These are phyloP conservation scores for Mortierella sp. DNA, from an alignment of 371 early-diverging fungal species.

Conservation along the genomic window DNA sequence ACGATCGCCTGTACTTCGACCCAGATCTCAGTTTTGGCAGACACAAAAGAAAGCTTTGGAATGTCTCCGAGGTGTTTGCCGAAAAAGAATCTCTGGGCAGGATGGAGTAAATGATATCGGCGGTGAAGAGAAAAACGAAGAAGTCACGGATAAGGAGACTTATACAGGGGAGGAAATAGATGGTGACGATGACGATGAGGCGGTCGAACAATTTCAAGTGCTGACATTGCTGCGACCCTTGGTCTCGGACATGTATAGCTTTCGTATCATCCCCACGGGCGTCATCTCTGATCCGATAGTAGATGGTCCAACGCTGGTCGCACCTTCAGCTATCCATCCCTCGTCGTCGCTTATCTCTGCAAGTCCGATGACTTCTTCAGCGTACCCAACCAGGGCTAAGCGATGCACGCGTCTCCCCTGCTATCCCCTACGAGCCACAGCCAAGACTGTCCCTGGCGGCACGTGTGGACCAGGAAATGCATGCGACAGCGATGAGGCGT, in stretches of 20 bases:
- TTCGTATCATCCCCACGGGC: constrained; percentile 52
- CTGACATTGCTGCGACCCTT: constrained; percentile 40
- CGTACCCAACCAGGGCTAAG: constrained; percentile 27
- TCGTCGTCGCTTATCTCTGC: neutral
- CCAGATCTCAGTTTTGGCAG: constrained; percentile 10
- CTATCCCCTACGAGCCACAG: constrained; percentile 19
- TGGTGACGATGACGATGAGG: constrained; percentile 11
- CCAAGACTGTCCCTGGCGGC: neutral
- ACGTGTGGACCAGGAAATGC: neutral
- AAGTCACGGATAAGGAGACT: neutral
- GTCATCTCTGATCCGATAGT: neutral
- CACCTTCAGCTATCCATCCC: neutral
- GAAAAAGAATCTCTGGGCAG: neutral
- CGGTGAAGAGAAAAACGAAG: neutral
- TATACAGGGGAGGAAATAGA: neutral
- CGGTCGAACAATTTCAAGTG: constrained; percentile 21
- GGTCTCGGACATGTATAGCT: constrained; percentile 52
- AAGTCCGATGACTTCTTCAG: constrained; percentile 6
- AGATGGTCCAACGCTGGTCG: neutral
- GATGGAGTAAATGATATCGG: neutral
- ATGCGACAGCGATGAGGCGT: neutral
- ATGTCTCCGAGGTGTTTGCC: neutral
- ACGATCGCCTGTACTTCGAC: constrained; percentile 28
- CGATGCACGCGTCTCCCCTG: constrained; percentile 41
- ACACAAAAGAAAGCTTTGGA: constrained; percentile 4